Evolutionary conservation across 805 yeast species (phyloP), one percentile per base, ranked within the genome.

Genomic region (Yarrowia bubula): DNA sequence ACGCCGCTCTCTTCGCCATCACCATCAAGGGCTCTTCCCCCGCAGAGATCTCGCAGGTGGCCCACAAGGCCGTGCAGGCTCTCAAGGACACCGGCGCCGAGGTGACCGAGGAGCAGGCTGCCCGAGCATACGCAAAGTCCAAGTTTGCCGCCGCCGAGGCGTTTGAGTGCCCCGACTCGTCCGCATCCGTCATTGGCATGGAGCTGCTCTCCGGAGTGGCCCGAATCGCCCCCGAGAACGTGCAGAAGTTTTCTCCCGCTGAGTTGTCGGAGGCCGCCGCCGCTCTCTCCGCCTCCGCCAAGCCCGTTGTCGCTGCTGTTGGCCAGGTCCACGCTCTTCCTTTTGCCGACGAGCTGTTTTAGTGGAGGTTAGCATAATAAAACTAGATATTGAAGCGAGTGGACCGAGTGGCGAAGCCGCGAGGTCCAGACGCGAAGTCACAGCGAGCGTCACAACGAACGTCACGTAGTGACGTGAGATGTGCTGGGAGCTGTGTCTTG

Each of bases 251-350:
- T 32, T n/a, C 65, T 28, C 35, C 57, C 7, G 43, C 55, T 38
- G 57, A 61, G 38, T 39, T 61, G n/a, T 15, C 55, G 32, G 39
- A 61, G 55, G 65, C 65, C 15, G 70, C 72, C 47, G 76, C 74
- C 53, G 67, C 70, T 66, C 68, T 66, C 39, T 68, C 88, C 67
- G 64, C 72, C 37, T 67, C 64, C 62, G 82, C 82, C 69, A 85
- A 85, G 74, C 87, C 86, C 81, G 91, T 87, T 81, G 87, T 89
- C 74, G 95, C 88, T 70, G 97, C 95, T 69, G 87, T 90, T 68
- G 99, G 98, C 79, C 88, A 91, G 77, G 85, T 88, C 68, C 87
- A 86, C 75, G 86, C 85, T 70, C 85, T 93, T 80, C 98, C 99
- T 74, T 89, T 82, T 77, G 87, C 88, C 73, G 92, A 89, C 77